A percentile compares a stretch with the other conserved stretches of the same genome.
These are phyloP conservation scores for Piloderma croceum DNA, from an alignment of 768 basidiomycete genomes.

Conservation along the genomic window DNA sequence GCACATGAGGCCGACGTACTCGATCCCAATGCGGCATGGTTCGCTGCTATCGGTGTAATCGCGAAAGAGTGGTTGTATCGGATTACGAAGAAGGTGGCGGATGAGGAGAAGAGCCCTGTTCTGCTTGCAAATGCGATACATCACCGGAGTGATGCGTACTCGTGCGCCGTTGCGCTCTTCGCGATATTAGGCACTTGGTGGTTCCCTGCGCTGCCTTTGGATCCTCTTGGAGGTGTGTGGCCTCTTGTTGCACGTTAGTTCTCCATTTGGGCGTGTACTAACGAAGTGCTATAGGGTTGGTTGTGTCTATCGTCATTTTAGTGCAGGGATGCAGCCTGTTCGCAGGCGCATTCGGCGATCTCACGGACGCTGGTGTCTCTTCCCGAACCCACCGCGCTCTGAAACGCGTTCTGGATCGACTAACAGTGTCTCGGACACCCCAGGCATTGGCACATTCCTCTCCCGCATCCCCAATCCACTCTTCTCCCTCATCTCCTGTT, in stretches of 20 bases:
- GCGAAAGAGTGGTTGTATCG: constrained; percentile 93
- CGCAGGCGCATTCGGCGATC: constrained; percentile 66
- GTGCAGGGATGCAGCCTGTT: constrained; percentile 69
- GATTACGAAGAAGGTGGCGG: constrained; percentile 82
- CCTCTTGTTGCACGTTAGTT: neutral
- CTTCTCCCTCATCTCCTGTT: constrained; percentile 20
- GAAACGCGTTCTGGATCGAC: constrained; percentile 46
- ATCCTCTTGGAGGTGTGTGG: constrained; percentile 82
- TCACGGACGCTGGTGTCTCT: constrained; percentile 81
- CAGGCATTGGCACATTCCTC: no score
- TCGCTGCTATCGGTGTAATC: constrained; percentile 75
- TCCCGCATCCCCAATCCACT: constrained; percentile 39
- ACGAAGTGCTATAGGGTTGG: constrained; percentile 46
- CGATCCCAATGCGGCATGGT: constrained; percentile 96
- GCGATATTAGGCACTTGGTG: constrained; percentile 89
- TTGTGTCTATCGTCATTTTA: constrained; percentile 88
- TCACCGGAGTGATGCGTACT: constrained; percentile 96
- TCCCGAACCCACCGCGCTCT: constrained; percentile 46
- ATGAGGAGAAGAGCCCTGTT: constrained; percentile 87
- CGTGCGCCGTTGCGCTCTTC: constrained; percentile 83
- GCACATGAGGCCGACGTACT: constrained; percentile 50
- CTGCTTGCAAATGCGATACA: constrained; percentile 94
- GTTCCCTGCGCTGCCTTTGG: constrained; percentile 81
- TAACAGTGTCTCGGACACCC: no score
- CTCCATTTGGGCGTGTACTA: constrained; percentile 1